phyloP scores from a whole-genome alignment of 371 early-diverging fungal genomes.

The Rhizopus arrhizus region DNA sequence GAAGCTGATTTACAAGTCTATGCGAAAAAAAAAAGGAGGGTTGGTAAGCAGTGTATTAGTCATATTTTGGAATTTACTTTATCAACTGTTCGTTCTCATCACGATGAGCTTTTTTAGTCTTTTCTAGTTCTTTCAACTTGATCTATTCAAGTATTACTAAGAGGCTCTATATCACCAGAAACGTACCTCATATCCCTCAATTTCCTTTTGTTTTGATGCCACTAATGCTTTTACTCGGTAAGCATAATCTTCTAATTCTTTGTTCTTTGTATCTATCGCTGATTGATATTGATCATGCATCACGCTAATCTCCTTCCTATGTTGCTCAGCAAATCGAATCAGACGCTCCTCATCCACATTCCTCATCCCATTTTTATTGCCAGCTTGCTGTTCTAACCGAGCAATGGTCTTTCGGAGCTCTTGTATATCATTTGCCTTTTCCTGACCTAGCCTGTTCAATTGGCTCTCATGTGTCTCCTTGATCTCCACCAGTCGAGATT shows the following conservation, averaged over 20 bases:
- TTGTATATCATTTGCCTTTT: constrained; percentile 36
- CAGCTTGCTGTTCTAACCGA: constrained; percentile 12
- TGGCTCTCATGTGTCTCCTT: constrained; percentile 37
- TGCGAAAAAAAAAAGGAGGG: neutral
- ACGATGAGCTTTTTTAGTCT: constrained; percentile 31
- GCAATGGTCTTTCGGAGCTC: constrained; percentile 20
- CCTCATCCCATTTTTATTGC: neutral
- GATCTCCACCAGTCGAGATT: constrained; percentile 24
- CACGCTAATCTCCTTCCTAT: constrained; percentile 35
- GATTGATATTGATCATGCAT: constrained; percentile 45
- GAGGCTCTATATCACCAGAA: constrained; percentile 1
- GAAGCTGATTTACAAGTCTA: constrained; percentile 42
- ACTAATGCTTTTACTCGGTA: constrained; percentile 44
- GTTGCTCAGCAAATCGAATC: constrained; percentile 34
- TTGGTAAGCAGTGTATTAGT: neutral
- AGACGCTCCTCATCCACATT: constrained; percentile 21
- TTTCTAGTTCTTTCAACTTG: constrained; percentile 31
- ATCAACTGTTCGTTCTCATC: constrained; percentile 43
- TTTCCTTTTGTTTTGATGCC: constrained; percentile 39
- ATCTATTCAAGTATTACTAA: constrained; percentile 19
- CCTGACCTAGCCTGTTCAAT: constrained; percentile 34
- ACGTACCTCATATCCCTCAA: constrained; percentile 48
- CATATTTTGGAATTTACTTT: constrained; percentile 20
- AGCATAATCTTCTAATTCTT: constrained; percentile 46
- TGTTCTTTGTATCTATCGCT: constrained; percentile 37